Percentiles rank a stretch among this genome's conserved stretches.
Evolutionary conservation across 495 filamentous ascomycete species (phyloP).

Genomic region (Neurospora sp.): DNA sequence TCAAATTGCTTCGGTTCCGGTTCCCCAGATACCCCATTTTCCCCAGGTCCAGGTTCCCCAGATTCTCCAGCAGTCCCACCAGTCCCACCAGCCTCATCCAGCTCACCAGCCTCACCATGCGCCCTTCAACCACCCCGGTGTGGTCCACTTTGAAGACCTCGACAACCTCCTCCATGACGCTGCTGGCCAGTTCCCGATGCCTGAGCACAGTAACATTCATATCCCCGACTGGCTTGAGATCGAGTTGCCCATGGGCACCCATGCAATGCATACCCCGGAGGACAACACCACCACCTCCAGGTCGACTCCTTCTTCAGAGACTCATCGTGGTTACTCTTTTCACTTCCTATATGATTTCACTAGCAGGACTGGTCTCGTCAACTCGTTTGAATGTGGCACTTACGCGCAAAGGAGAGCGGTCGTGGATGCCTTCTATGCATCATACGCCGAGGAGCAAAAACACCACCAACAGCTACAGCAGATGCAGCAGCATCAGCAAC

Average conservation of each 20-base stretch:
- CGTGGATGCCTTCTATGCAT: constrained; percentile 10
- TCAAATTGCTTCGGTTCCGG: background rate
- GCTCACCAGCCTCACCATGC: background rate
- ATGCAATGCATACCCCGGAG: background rate
- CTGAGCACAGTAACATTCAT: background rate
- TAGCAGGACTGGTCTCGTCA: constrained; percentile 18
- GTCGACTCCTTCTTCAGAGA: background rate
- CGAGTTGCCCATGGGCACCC: background rate
- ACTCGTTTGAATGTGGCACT: constrained; percentile 24
- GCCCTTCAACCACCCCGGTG: background rate
- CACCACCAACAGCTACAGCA: background rate
- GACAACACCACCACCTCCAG: background rate
- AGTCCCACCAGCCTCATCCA: background rate
- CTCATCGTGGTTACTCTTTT: constrained; percentile 15
- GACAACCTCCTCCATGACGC: constrained; percentile 14
- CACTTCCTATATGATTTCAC: constrained; percentile 21
- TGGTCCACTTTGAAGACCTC: constrained; percentile 9
- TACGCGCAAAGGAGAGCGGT: constrained; percentile 15
- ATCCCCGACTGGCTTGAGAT: constrained; percentile 11
- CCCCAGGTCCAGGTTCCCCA: background rate
- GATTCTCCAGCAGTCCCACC: background rate
- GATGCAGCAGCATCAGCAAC: background rate
- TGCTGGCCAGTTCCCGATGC: constrained; percentile 10
- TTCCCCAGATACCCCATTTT: background rate
- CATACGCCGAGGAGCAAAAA: constrained; percentile 10